Conservation (phyloP, 2,329 filamentous ascomycete species). For the Diaporthe eres region DNA sequence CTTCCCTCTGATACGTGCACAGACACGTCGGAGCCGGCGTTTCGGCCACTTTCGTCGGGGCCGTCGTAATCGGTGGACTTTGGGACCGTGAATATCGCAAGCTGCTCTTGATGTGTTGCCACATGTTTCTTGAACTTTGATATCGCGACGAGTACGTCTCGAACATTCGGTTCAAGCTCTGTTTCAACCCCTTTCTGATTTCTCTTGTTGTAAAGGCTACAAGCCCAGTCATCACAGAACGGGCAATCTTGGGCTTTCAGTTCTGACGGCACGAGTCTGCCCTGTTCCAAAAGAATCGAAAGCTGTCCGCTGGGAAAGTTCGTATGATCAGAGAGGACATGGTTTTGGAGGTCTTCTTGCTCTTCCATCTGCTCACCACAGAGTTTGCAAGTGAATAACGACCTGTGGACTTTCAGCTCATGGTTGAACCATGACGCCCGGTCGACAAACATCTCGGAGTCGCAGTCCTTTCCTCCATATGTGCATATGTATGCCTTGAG, state of each 20-base stretch:
- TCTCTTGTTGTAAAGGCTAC: not conserved
- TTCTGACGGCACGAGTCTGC: not conserved
- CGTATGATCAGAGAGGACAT: not conserved
- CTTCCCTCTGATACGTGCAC: too few relatives aligned
- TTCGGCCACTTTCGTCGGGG: too few relatives aligned
- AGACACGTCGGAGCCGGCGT: too few relatives aligned
- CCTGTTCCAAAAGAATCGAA: not conserved
- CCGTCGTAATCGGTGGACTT: too few relatives aligned
- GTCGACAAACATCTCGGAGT: not conserved
- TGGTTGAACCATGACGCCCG: not conserved
- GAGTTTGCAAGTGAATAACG: not conserved
- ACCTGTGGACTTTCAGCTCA: not conserved
- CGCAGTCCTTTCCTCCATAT: not conserved
- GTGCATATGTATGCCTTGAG: conserved; percentile 1
- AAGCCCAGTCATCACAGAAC: conserved; percentile 4
- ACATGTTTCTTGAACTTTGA: too few relatives aligned
- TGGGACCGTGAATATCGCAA: too few relatives aligned
- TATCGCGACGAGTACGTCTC: too few relatives aligned
- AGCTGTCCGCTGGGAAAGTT: not conserved
- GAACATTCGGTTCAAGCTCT: too few relatives aligned
- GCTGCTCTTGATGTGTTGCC: too few relatives aligned
- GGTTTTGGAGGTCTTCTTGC: not conserved
- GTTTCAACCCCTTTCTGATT: not conserved
- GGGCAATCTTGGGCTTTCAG: not conserved
- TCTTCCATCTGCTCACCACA: not conserved